A percentile compares a stretch with the other conserved stretches of the same genome.
Evolutionary conservation across 2,329 filamentous ascomycete genomes (phyloP).

Genomic region (Fusarium sp.): DNA sequence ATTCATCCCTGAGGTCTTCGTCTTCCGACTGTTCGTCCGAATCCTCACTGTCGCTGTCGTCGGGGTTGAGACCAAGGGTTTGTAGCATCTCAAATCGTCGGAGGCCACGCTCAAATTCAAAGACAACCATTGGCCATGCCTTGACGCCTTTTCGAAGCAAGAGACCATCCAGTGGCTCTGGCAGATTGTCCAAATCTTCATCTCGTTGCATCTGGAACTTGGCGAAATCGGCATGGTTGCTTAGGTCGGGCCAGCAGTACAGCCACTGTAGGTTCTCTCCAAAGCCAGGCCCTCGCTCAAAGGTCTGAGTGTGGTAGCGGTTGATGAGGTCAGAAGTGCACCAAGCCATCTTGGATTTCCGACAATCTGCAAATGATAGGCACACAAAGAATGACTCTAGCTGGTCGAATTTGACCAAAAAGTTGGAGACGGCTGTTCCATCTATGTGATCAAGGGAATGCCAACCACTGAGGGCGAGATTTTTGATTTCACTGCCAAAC

Average conservation of each 20-base stretch:
- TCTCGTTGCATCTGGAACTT: slow-evolving; percentile 37
- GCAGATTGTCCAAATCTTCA: slow-evolving; percentile 3
- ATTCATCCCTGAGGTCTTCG: slow-evolving; percentile 29
- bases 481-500: slow-evolving; percentile 47
- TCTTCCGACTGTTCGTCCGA: slow-evolving; percentile 26
- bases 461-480: slow-evolving; percentile 42
- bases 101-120: slow-evolving; percentile 39
- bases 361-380: slow-evolving; percentile 4
- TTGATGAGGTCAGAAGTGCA: slow-evolving; percentile 47
- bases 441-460: neutral
- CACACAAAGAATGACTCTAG: slow-evolving; percentile 46
- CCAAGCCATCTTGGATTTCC: slow-evolving; percentile 45
- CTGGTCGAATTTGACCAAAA: slow-evolving; percentile 36
- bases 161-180: neutral
- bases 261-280: slow-evolving; percentile 44
- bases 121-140: slow-evolving; percentile 48
- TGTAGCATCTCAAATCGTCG: slow-evolving; percentile 30
- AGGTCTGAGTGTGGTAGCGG: slow-evolving; percentile 43
- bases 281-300: slow-evolving; percentile 38
- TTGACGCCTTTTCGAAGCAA: slow-evolving; percentile 32
- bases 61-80: neutral
- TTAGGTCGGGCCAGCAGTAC: slow-evolving; percentile 51
- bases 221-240: slow-evolving; percentile 47
- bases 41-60: slow-evolving; percentile 21
- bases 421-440: neutral